Evolutionary conservation across 208 protist genomes (phyloP).

Genomic region (Leishmania martiniquensis): DNA sequence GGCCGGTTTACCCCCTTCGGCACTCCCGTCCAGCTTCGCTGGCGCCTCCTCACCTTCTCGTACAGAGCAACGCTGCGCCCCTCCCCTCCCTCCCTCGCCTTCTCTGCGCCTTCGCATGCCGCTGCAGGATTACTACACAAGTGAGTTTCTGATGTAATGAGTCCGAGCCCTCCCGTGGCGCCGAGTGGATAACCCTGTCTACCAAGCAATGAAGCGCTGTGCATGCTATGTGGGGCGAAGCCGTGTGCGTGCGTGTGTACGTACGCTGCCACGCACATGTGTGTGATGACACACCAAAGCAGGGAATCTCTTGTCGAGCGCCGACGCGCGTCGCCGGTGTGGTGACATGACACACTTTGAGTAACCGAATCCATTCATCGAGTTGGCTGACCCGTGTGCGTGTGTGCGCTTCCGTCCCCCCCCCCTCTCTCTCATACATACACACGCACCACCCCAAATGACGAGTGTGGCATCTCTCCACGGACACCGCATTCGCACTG

Average conservation of each 20-base stretch:
- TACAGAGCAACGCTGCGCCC: too few relatives aligned
- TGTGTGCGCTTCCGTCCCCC: background rate
- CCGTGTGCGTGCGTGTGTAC: background rate
- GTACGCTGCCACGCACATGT: background rate
- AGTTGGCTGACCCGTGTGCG: slow-evolving; percentile 3
- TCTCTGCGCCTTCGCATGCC: background rate
- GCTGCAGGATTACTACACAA: slow-evolving; percentile 11
- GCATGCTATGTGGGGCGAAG: background rate
- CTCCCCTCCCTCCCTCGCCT: background rate
- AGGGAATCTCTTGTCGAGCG: slow-evolving; percentile 50
- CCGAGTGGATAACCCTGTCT: slow-evolving; percentile 6
- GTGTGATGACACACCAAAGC: slow-evolving; percentile 41
- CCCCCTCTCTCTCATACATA: too few relatives aligned
- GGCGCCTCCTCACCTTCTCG: too few relatives aligned
- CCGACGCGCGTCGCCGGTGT: slow-evolving; percentile 16
- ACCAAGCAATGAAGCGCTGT: background rate
- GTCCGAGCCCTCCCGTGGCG: slow-evolving; percentile 11
- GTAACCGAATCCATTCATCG: slow-evolving; percentile 33
- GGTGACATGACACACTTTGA: slow-evolving; percentile 50
- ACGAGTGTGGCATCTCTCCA: slow-evolving; percentile 24
- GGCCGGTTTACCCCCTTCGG: too few relatives aligned
- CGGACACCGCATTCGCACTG: slow-evolving; percentile 16
- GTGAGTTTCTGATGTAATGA: slow-evolving; percentile 34
- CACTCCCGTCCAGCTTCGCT: too few relatives aligned
- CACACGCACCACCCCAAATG: too few relatives aligned